Percentiles rank a stretch among this genome's conserved stretches.
Evolutionary conservation across 2,329 filamentous ascomycete species (phyloP).

Genomic region (Aspergillus fischeri): DNA sequence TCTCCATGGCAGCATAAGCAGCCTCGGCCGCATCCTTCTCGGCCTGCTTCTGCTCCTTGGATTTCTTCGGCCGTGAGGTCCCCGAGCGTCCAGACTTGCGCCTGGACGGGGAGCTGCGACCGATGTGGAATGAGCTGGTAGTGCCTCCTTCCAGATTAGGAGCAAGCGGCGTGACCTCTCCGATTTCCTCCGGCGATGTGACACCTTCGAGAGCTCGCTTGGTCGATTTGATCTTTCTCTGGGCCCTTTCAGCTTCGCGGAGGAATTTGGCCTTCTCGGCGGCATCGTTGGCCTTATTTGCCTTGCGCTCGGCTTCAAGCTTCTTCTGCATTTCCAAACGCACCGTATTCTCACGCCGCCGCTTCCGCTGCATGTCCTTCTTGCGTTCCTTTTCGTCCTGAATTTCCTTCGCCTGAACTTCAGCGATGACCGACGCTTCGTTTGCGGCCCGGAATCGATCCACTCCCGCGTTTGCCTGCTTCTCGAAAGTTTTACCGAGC

Average conservation of each 20-base stretch:
- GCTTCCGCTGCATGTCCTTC: slow-evolving; percentile 98
- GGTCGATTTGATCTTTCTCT: slow-evolving; percentile 89
- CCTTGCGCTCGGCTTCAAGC: slow-evolving; percentile 70
- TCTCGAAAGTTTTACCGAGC: slow-evolving; percentile 57
- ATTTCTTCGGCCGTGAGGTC: slow-evolving; percentile 71
- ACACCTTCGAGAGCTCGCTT: slow-evolving; percentile 83
- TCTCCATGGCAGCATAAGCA: slow-evolving; percentile 68
- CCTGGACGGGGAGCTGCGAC: slow-evolving; percentile 50
- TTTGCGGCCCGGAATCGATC: slow-evolving; percentile 71
- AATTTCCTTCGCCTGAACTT: slow-evolving; percentile 85
- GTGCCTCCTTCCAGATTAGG: slow-evolving; percentile 80
- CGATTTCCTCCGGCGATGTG: slow-evolving; percentile 66
- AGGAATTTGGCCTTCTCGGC: slow-evolving; percentile 75
- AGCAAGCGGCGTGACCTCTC: slow-evolving; percentile 67
- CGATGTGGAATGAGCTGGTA: slow-evolving; percentile 77
- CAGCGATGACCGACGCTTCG: slow-evolving; percentile 74
- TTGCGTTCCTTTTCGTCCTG: slow-evolving; percentile 97
- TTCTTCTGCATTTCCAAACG: slow-evolving; percentile 85
- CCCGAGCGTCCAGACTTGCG: slow-evolving; percentile 53
- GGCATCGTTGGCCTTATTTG: slow-evolving; percentile 74
- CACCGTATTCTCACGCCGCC: slow-evolving; percentile 88
- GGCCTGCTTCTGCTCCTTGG: slow-evolving; percentile 67
- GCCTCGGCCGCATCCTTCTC: slow-evolving; percentile 76
- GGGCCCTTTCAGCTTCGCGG: slow-evolving; percentile 80
- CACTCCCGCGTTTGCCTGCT: slow-evolving; percentile 67